Conservation (phyloP, 176 grass and related monocot species). For the Alopecurus myosuroides region DNA sequence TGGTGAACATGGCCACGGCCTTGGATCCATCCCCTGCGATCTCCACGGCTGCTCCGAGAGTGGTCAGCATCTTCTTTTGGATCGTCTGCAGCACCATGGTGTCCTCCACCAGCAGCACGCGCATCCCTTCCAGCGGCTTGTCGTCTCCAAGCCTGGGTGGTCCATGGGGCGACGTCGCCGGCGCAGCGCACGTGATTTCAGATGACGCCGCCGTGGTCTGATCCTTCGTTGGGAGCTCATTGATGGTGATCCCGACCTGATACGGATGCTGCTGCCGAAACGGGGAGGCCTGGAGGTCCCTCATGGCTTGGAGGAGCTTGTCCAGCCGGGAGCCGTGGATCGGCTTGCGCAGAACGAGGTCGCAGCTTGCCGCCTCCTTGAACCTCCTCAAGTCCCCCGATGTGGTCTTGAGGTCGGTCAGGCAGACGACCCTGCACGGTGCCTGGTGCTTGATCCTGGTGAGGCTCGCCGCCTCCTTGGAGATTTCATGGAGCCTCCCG, state of each 20-base stretch:
- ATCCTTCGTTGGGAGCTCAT: not conserved
- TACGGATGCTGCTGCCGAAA: not conserved
- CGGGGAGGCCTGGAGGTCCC: conserved; percentile 2
- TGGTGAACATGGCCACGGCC: conserved; percentile 42
- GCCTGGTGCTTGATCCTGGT: not conserved
- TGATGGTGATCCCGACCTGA: not conserved
- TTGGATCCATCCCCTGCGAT: conserved; percentile 42
- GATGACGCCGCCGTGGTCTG: not conserved
- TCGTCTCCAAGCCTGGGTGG: conserved; percentile 8
- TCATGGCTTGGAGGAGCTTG: not conserved
- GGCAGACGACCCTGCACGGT: conserved; percentile 40
- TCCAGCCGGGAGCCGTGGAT: conserved; percentile 57
- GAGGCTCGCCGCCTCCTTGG: not conserved
- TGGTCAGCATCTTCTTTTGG: conserved; percentile 26
- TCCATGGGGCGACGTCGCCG: not conserved
- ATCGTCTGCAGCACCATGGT: conserved; percentile 27
- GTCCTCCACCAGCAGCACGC: conserved; percentile 60
- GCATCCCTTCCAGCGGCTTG: conserved; percentile 45
- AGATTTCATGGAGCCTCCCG: conserved; percentile 9
- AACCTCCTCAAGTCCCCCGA: conserved; percentile 31
- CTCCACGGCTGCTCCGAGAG: conserved; percentile 54
- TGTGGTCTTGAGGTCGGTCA: conserved; percentile 36
- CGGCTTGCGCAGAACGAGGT: conserved; percentile 51
- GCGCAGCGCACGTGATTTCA: not conserved
- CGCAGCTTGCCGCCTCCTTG: not conserved